Evolutionary conservation across 257 asterid species (phyloP), one percentile per base, ranked within the genome.

Genomic region (Marsdenia floribunda): DNA sequence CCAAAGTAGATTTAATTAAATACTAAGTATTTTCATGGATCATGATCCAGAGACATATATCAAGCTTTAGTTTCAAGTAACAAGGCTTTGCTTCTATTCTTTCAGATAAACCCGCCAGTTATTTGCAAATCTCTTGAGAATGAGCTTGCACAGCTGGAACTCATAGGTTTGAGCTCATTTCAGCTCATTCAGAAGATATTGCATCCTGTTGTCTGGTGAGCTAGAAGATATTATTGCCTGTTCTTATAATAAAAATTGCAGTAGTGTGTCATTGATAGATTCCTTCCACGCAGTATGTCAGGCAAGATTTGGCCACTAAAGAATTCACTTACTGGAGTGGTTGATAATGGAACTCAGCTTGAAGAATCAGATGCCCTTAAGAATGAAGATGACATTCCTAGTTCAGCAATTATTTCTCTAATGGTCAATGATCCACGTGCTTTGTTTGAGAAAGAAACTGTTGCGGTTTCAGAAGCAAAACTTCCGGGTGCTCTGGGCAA

Each of bases 361-460:
- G 79, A 70, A 63, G 75, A 77, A 26, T 21, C 80, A 72, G 80
- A 77, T 61, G 38, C 75, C 50, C 73, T 86, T 38, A 80, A 82
- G 80, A 79, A 76, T 64, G 85, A 74, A 68, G 77, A 80, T 42
- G 80, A 83, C 74, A 79, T 72, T 59, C 80, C 87, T 59, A 67
- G 86, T 53, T 84, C 92, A 59, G 81, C 85, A 8, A 77, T 92
- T 50, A 75, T 87, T 72, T 78, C 97, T 26, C 76, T 92, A 76
- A 79, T 63, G 72, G 93, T 90, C 71, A 82, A 81, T 59, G 99
- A 95, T 82, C 97, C 97, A 57, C 96, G 98, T 67, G 18, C 47
- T 53, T 54, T 77, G 66, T 77, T 77, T 68, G 80, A 79, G 78
- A 83, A 81, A 59, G 85, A 50, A 60, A 53, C 52, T 54, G 69